Evolutionary conservation across 441 rosid genomes (phyloP).

Genomic region (Brassica balearica): DNA sequence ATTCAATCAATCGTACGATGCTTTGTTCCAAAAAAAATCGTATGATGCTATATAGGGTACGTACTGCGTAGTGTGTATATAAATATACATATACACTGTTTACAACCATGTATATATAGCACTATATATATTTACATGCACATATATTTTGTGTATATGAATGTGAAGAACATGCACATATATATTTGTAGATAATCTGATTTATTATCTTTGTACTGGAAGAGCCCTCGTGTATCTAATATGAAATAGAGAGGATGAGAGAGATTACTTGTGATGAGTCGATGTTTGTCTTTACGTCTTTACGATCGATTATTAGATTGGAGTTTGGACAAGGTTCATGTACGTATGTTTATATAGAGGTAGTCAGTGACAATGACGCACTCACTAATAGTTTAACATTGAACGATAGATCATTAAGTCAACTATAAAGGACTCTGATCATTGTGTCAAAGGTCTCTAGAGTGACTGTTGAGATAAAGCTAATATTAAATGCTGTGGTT

Average conservation of each 20-base stretch:
- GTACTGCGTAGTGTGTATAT: neutral
- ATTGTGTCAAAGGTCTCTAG: no score
- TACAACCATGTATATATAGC: neutral
- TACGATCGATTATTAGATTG: neutral
- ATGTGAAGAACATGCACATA: neutral
- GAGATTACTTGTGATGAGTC: neutral
- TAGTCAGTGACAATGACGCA: neutral
- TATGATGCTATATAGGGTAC: neutral
- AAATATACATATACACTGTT: neutral
- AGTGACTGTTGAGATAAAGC: no score
- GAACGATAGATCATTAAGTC: no score
- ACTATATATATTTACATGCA: neutral
- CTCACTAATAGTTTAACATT: neutral
- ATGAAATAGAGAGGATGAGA: neutral
- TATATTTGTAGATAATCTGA: neutral
- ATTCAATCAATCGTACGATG: neutral
- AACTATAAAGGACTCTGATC: no score
- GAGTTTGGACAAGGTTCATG: neutral
- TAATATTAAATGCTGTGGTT: no score
- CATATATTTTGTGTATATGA: neutral
- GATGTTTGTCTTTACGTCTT: conserved; percentile 13
- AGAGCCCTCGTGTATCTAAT: neutral
- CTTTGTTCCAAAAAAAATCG: no score
- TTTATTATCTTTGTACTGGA: neutral
- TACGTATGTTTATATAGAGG: conserved; percentile 9